phyloP scores from a whole-genome alignment of 306 rosid genomes.

The Notholithocarpus densiflorus region DNA sequence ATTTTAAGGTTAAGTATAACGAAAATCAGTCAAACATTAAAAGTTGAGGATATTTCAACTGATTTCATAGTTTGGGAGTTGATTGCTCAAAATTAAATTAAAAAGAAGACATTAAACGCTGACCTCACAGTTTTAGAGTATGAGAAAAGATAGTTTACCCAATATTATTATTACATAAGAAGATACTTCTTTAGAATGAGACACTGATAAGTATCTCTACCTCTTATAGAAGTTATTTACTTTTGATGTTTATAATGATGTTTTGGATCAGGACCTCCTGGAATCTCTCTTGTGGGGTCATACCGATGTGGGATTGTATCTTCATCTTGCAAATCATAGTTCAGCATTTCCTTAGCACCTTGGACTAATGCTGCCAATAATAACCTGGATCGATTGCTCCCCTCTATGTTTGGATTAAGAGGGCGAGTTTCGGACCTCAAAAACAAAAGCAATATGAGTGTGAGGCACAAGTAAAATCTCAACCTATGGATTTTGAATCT shows the following conservation, averaged over 20 bases:
- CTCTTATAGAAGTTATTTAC: not conserved
- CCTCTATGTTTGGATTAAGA: not conserved
- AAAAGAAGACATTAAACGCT: too few species aligned
- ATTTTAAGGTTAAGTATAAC: too few species aligned
- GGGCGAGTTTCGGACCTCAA: constrained; percentile 6
- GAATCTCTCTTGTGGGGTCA: not conserved
- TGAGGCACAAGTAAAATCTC: not conserved
- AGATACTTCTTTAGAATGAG: too few species aligned
- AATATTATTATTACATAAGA: too few species aligned
- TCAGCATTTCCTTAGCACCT: not conserved
- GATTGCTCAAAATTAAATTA: too few species aligned
- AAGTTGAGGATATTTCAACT: too few species aligned
- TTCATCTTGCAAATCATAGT: constrained; percentile 1
- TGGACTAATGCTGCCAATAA: not conserved
- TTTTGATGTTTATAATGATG: constrained; percentile 15
- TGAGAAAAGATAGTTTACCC: too few species aligned
- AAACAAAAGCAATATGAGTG: constrained; percentile 11
- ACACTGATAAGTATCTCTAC: too few species aligned
- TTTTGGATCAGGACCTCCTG: constrained; percentile 35
- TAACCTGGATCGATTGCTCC: not conserved
- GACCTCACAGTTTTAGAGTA: too few species aligned
- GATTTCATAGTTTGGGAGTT: too few species aligned
- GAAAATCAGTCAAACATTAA: too few species aligned
- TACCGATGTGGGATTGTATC: not conserved
- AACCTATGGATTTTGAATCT: not conserved